Evolutionary conservation across 1,139 yeast genomes (phyloP), one percentile per base, ranked within the genome.

Genomic region (Keqinozyma sinolaborantium): DNA sequence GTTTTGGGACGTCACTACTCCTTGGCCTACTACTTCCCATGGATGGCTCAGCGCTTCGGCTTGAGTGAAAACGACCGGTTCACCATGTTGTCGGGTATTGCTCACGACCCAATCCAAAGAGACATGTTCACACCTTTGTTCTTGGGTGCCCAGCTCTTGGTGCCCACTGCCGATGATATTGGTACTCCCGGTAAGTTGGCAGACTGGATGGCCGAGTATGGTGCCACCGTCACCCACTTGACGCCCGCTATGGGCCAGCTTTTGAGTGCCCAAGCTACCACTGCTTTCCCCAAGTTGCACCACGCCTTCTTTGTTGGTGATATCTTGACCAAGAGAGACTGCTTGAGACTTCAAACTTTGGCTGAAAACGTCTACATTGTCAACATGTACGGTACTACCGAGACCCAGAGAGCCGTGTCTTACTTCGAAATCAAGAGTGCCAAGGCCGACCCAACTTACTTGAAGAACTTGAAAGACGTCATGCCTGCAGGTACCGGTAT

Each of bases 161-260:
- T 92, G 16, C 99, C 99, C 32, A 88, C 97, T 9, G 80, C 88
- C 14, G 97, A 92, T 55, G 99, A 94, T 56, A 92, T 92, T 51
- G 98, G 98, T 30, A 92, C 98, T 4, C 98, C 99, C 5, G 98
- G 98, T 25, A 81, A 83, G 53, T 70, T 92, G 34, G 98, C 99
- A 4, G 94, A 86, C 48, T 92, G 99, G 99, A 88, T 94, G 95
- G 79, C 83, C 24, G 79, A 73, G 40, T 78, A 88, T 48, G 86
- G 85, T 14, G 97, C 97, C 18, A 83, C 97, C 3, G 97, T 92
- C 1, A 92, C 99, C 1, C 99, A 92, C 58, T 73, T 92, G 59
- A 92, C 99, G 0, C 99, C 99, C 5, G 98, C 98, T 3, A 92
- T 94, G 98, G 99, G 99, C 40, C 99, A 92, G 61, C 69, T 92